These are phyloP conservation scores for Irpex lacteus DNA, from an alignment of 1,284 basidiomycete genomes.

Conservation along the genomic window DNA sequence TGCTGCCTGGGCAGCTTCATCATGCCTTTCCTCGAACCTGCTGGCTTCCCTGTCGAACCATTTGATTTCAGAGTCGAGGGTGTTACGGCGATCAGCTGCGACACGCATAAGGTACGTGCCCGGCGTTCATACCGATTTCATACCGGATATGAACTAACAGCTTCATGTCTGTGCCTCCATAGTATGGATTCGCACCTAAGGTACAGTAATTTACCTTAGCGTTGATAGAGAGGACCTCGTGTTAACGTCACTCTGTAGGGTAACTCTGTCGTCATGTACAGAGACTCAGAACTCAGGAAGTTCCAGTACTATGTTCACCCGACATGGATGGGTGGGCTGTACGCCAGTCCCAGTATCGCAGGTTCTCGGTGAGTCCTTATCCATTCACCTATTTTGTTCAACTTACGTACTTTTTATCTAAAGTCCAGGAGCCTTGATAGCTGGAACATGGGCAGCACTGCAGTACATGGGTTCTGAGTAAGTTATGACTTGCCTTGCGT, in stretches of 20 bases:
- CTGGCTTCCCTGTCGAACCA: slow-evolving; percentile 36
- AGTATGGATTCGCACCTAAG: slow-evolving; percentile 83
- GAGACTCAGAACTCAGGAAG: slow-evolving; percentile 65
- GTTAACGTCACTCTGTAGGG: slow-evolving; percentile 43
- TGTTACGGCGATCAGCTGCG: slow-evolving; percentile 88
- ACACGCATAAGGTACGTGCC: slow-evolving; percentile 80
- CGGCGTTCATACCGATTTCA: background rate
- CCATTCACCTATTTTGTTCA: background rate
- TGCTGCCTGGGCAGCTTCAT: slow-evolving; percentile 93
- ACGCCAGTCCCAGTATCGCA: slow-evolving; percentile 83
- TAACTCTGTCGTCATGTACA: slow-evolving; percentile 94
- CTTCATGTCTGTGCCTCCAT: background rate
- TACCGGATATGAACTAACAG: background rate
- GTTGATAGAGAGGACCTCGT: background rate
- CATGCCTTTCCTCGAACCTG: slow-evolving; percentile 80
- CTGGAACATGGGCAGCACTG: slow-evolving; percentile 96
- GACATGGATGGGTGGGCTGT: slow-evolving; percentile 77
- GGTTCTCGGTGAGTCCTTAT: slow-evolving; percentile 69
- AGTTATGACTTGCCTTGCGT: slow-evolving; percentile 25
- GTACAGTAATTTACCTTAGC: background rate
- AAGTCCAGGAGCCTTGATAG: slow-evolving; percentile 90
- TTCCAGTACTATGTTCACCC: slow-evolving; percentile 87
- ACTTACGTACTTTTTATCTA: slow-evolving; percentile 14
- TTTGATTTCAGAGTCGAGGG: slow-evolving; percentile 92
- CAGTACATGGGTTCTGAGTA: slow-evolving; percentile 87